These are phyloP conservation scores for Conticribra guillardii DNA, from an alignment of 108 stramenopile genomes.

Conservation along the genomic window DNA sequence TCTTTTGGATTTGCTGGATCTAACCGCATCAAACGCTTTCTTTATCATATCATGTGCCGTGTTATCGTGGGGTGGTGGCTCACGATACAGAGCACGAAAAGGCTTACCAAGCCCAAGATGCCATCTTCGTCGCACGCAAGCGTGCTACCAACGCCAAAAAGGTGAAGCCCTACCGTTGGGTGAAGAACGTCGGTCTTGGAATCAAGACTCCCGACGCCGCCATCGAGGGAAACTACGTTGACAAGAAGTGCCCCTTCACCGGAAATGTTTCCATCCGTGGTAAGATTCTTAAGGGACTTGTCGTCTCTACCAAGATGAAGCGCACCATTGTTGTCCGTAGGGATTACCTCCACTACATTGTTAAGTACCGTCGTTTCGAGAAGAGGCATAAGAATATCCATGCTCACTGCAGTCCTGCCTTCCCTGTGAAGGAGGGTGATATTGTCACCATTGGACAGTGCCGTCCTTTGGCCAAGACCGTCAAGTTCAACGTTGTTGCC, in stretches of 20 bases:
- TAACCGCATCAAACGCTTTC: neutral
- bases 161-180: conserved; percentile 95
- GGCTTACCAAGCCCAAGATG: conserved; percentile 99
- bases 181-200: conserved; percentile 96
- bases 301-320: conserved; percentile 99
- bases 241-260: conserved; percentile 99
- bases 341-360: conserved; percentile 99
- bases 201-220: conserved; percentile 99
- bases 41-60: conserved; percentile 12
- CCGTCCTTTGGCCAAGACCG: conserved; percentile 99
- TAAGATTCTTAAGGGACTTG: conserved; percentile 97
- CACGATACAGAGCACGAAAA: conserved; percentile 91
- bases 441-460: conserved; percentile 99
- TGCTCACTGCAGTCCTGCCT: conserved; percentile 98
- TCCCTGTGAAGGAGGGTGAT: conserved; percentile 98
- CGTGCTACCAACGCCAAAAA: conserved; percentile 73
- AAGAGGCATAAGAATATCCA: conserved; percentile 99
- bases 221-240: conserved; percentile 96
- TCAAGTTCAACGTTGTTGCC: conserved; percentile 95
- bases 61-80: conserved; percentile 58
- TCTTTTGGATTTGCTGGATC: too few relatives aligned
- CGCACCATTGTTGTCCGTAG: conserved; percentile 98
- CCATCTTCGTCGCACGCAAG: conserved; percentile 98
- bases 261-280: conserved; percentile 99
- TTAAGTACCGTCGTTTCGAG: conserved; percentile 99